Evolutionary conservation across 139 green algal species (phyloP).

Genomic region (Chlamydomonas incerta): DNA sequence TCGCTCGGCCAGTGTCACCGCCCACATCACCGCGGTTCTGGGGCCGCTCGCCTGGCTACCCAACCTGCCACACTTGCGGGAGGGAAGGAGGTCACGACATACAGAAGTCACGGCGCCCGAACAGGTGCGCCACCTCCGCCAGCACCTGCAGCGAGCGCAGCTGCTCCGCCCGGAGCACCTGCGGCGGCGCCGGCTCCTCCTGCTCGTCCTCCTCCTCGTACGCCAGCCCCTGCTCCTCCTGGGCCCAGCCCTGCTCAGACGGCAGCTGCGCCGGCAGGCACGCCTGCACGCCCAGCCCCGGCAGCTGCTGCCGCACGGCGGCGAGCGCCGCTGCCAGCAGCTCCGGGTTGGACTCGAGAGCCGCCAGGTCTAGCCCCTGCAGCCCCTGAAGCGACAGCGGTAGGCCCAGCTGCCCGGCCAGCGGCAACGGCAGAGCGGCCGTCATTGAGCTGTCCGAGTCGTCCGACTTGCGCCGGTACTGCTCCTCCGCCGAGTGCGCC

Average conservation of each 20-base stretch:
- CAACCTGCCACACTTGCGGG: no score
- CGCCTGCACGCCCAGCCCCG: no score
- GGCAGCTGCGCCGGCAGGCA: no score
- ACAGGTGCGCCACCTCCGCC: constrained; percentile 6
- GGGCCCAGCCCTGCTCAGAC: not conserved
- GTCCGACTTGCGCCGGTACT: constrained; percentile 16
- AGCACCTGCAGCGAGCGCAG: constrained; percentile 4
- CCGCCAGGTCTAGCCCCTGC: no score
- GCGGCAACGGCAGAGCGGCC: not conserved
- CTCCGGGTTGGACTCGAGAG: no score
- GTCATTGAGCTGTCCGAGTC: not conserved
- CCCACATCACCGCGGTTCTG: not conserved
- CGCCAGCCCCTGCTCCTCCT: not conserved
- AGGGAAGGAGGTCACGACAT: constrained; percentile 15
- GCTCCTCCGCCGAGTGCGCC: not conserved
- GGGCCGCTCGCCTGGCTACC: no score
- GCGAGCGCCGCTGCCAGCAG: no score
- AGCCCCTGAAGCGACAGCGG: no score
- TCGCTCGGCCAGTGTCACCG: no score
- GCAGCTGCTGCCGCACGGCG: not conserved
- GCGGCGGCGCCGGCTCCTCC: not conserved
- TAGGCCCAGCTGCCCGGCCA: no score
- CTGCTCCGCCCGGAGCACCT: not conserved
- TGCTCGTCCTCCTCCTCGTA: not conserved
- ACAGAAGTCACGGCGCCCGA: constrained; percentile 1